Evolutionary conservation across 164 flowering plant genomes (phyloP).

Genomic region (Sedum album): DNA sequence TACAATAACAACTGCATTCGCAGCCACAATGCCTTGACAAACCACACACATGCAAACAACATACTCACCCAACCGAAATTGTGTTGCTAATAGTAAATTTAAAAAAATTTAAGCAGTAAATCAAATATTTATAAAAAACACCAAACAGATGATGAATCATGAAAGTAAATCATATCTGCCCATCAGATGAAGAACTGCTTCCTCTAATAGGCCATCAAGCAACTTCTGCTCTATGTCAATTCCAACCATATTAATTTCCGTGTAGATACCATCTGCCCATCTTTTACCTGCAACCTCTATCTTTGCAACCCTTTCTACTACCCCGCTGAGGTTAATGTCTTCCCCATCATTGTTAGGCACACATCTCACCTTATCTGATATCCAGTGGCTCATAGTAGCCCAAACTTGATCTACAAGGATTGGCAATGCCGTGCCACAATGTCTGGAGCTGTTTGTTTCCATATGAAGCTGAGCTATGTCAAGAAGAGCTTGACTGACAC

Average conservation of each 20-base stretch:
- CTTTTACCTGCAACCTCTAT: conserved; percentile 58
- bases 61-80: no score
- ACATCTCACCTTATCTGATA: conserved; percentile 24
- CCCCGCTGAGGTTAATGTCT: conserved; percentile 27
- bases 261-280: conserved; percentile 42
- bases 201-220: conserved; percentile 70
- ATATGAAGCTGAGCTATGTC: conserved; percentile 29
- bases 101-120: no score
- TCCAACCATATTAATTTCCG: conserved; percentile 47
- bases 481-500: conserved; percentile 59
- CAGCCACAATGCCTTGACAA: no score
- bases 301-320: conserved; percentile 55
- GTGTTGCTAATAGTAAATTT: no score
- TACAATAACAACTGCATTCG: no score
- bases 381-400: conserved; percentile 38
- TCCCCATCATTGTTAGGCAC: conserved; percentile 32
- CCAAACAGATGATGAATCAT: no score
- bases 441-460: conserved; percentile 13
- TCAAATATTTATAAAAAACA: no score
- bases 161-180: conserved; percentile 13
- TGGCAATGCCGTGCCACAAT: not conserved
- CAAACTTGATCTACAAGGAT: conserved; percentile 31
- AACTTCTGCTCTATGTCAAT: conserved; percentile 55
- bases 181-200: conserved; percentile 57
- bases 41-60: no score